Conservation (phyloP, 1,284 basidiomycete species). For the Rhodotorula glutinis region DNA sequence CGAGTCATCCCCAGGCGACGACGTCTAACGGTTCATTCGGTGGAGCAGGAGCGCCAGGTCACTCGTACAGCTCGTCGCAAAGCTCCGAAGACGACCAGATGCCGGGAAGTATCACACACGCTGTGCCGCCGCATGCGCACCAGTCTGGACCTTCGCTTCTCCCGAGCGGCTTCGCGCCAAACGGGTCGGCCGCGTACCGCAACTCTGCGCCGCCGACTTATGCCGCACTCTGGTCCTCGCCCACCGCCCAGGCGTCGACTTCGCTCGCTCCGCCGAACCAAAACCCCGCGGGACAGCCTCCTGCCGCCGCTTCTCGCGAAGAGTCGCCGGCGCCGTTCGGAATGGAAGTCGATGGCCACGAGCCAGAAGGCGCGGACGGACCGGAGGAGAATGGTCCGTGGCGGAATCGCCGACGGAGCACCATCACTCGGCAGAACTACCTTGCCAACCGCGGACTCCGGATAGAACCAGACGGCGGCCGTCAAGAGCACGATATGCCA, state of each 20-base stretch:
- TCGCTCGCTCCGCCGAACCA: background rate
- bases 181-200: background rate
- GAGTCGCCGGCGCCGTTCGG: background rate
- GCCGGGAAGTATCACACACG: background rate
- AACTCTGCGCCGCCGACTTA: slow-evolving; percentile 4
- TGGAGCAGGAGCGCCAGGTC: no score
- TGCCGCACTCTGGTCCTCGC: background rate
- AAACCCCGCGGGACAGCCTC: background rate
- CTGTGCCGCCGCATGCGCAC: no score
- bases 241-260: background rate
- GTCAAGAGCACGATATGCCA: background rate
- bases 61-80: background rate
- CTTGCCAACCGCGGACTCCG: background rate
- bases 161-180: no score
- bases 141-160: no score
- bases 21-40: background rate
- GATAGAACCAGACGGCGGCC: background rate
- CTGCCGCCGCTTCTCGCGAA: background rate
- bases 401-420: slow-evolving; percentile 4
- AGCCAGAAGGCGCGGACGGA: background rate
- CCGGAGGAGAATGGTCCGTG: background rate
- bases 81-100: background rate
- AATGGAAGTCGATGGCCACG: background rate
- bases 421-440: slow-evolving; percentile 27
- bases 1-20: background rate